Conservation (phyloP, 208 protist species). For the Novymonas esmeraldas region DNA sequence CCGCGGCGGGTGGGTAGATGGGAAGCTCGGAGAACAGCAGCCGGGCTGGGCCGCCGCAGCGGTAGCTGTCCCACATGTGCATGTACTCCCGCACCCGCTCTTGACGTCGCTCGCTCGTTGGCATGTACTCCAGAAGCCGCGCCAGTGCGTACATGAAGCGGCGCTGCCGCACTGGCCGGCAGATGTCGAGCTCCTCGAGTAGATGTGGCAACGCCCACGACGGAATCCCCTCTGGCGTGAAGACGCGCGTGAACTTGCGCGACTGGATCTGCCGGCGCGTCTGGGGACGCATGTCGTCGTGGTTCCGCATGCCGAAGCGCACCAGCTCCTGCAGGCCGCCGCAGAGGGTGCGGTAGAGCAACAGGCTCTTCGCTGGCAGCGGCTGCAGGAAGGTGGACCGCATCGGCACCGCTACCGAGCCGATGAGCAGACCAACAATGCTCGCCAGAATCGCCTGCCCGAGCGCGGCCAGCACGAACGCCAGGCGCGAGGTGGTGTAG, state of each 20-base stretch:
- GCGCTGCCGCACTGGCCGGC: conserved; percentile 61
- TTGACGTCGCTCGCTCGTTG: conserved; percentile 55
- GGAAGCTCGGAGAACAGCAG: conserved; percentile 56
- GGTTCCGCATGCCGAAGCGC: conserved; percentile 42
- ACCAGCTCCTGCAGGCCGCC: conserved; percentile 55
- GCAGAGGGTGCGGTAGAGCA: conserved; percentile 65
- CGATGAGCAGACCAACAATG: conserved; percentile 54
- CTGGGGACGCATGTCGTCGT: conserved; percentile 80
- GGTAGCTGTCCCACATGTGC: conserved; percentile 64
- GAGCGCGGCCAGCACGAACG: conserved; percentile 58
- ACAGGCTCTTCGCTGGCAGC: conserved; percentile 46
- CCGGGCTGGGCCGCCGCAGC: conserved; percentile 52
- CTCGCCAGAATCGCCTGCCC: conserved; percentile 53
- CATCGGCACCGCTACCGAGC: conserved; percentile 50
- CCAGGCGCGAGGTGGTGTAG: conserved; percentile 35
- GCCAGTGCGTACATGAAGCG: conserved; percentile 73
- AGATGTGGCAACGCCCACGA: conserved; percentile 76
- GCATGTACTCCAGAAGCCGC: conserved; percentile 71
- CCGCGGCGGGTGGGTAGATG: conserved; percentile 42
- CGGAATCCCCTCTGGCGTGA: conserved; percentile 59
- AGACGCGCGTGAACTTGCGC: conserved; percentile 68
- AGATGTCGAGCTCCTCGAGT: conserved; percentile 76
- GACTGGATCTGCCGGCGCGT: conserved; percentile 52
- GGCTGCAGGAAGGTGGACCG: conserved; percentile 45
- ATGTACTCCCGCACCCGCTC: conserved; percentile 61